These are phyloP conservation scores for Phytomonas francai DNA, from an alignment of 208 protist species.

Conservation along the genomic window DNA sequence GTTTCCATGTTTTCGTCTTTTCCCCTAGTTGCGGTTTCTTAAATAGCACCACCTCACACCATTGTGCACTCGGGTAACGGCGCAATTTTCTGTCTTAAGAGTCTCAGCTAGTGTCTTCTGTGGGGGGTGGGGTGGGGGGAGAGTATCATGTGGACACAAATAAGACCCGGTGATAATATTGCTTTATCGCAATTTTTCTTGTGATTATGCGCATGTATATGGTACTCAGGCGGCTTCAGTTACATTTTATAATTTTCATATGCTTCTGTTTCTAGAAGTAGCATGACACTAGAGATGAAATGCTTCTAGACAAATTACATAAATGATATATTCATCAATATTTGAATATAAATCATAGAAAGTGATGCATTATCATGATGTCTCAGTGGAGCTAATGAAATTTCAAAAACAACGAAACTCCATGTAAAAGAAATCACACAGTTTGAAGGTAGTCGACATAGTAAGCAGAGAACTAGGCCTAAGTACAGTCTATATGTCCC, in stretches of 20 bases:
- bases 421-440: slow-evolving; percentile 1
- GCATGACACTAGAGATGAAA: not conserved
- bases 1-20: not conserved
- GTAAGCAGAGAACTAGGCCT: not conserved
- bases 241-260: not conserved
- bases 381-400: slow-evolving; percentile 4
- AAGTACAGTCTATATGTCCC: not conserved
- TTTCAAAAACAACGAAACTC: slow-evolving; percentile 8
- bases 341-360: not conserved
- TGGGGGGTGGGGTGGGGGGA: too few relatives aligned
- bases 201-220: not conserved
- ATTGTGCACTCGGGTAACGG: not conserved
- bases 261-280: not conserved
- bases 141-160: not conserved
- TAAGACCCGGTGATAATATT: not conserved
- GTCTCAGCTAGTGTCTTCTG: not conserved
- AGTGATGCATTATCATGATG: not conserved
- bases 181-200: not conserved
- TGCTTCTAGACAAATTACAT: not conserved
- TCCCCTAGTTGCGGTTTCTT: not conserved
- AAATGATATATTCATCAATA: not conserved
- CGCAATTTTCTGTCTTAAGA: not conserved
- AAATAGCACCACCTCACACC: not conserved
- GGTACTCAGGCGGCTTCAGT: not conserved
- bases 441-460: not conserved